Conservation (phyloP, 305 asterid genomes). For the Caryopteris hybrid region DNA sequence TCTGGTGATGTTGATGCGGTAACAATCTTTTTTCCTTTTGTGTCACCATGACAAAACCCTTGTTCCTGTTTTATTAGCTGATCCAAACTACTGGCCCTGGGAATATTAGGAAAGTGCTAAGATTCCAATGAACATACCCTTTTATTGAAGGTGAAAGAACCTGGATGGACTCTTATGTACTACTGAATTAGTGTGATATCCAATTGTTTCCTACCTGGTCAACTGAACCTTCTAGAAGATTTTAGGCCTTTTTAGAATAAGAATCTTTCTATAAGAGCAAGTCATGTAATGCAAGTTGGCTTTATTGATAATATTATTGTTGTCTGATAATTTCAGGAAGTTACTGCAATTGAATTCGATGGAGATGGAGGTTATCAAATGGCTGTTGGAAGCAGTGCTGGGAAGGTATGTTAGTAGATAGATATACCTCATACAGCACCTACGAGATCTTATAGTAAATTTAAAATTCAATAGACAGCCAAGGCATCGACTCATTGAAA, state of each 20-base stretch:
- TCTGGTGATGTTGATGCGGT: constrained; percentile 75
- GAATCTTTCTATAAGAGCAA: not conserved
- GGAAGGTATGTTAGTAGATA: constrained; percentile 55
- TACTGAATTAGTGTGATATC: too few species aligned
- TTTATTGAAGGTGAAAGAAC: not conserved
- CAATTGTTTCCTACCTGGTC: not conserved
- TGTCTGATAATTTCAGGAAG: constrained; percentile 51
- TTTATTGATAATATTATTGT: constrained; percentile 4
- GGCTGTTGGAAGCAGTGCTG: constrained; percentile 94
- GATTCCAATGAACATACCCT: not conserved
- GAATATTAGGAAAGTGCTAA: not conserved
- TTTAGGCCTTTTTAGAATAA: not conserved
- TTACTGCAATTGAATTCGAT: constrained; percentile 86
- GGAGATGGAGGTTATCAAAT: constrained; percentile 71
- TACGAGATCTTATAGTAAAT: not conserved
- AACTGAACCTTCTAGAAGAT: not conserved
- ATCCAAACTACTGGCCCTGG: not conserved
- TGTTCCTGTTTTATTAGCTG: too few species aligned
- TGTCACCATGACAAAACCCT: too few species aligned
- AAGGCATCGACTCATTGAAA: not conserved
- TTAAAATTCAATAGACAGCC: not conserved
- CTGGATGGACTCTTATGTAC: not conserved
- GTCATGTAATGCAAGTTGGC: not conserved
- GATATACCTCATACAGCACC: not conserved
- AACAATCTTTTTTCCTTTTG: constrained; percentile 16